A percentile compares a stretch with the other conserved stretches of the same genome.
These are phyloP conservation scores for Antonospora locustae DNA, from an alignment of 371 early-diverging fungal genomes.

Conservation along the genomic window DNA sequence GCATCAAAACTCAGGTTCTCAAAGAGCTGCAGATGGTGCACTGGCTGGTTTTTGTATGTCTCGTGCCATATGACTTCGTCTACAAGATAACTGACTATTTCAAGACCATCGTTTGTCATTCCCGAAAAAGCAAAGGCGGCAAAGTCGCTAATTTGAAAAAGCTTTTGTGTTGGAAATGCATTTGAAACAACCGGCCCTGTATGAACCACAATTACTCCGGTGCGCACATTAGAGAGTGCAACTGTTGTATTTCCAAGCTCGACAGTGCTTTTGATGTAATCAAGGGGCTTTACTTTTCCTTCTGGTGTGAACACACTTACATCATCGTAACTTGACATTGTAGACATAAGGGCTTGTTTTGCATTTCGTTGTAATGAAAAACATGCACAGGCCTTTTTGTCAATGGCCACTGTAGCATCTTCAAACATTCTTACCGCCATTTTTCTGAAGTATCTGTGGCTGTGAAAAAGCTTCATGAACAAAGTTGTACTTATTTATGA, in stretches of 20 bases:
- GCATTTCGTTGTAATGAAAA: not conserved
- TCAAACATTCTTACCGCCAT: not conserved
- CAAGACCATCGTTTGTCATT: constrained; percentile 54
- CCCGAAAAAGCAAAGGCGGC: constrained; percentile 53
- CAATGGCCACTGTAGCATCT: not conserved
- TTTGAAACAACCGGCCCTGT: constrained; percentile 36
- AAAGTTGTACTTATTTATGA: not conserved
- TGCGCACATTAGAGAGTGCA: constrained; percentile 33
- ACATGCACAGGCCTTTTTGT: not conserved
- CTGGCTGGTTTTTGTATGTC: constrained; percentile 28
- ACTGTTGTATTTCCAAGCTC: constrained; percentile 48
- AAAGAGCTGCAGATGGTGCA: constrained; percentile 41
- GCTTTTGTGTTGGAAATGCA: constrained; percentile 36
- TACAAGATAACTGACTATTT: constrained; percentile 47
- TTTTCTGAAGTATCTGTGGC: not conserved
- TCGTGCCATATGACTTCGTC: constrained; percentile 38
- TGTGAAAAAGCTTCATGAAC: not conserved
- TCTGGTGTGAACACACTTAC: constrained; percentile 51
- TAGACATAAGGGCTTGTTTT: constrained; percentile 25
- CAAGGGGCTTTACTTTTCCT: constrained; percentile 50
- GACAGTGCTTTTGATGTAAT: constrained; percentile 38
- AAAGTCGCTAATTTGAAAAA: constrained; percentile 36
- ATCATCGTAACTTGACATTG: constrained; percentile 39
- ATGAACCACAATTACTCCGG: constrained; percentile 48
- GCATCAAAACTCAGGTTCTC: constrained; percentile 34